Evolutionary conservation across 768 basidiomycete genomes (phyloP).

Genomic region (button mushroom (Agaricus bisporus)): DNA sequence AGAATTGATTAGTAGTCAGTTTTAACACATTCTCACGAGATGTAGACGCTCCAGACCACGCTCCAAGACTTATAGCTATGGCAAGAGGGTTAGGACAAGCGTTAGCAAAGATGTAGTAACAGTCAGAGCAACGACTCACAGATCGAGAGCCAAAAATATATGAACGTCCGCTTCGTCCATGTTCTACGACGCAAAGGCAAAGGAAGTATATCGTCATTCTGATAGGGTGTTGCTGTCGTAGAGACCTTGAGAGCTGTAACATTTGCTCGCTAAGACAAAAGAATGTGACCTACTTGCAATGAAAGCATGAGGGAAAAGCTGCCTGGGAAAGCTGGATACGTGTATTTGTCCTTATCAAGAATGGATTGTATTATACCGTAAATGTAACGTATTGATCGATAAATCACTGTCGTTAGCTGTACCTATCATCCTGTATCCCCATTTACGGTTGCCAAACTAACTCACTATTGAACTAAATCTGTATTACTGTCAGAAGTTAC

Average conservation of each 20-base stretch:
- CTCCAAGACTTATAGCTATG: not conserved
- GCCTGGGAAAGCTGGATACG: not conserved
- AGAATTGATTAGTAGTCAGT: not conserved
- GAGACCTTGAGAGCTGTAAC: not conserved
- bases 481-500: too few relatives aligned
- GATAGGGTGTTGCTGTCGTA: not conserved
- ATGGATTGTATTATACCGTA: too few relatives aligned
- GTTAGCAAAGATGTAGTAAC: too few relatives aligned
- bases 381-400: too few relatives aligned
- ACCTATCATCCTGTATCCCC: too few relatives aligned
- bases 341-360: not conserved
- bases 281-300: not conserved
- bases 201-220: slow-evolving; percentile 6
- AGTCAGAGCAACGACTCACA: not conserved
- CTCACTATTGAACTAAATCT: too few relatives aligned
- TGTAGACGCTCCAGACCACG: slow-evolving; percentile 4
- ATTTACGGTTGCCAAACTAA: too few relatives aligned
- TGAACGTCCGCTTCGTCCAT: slow-evolving; percentile 3
- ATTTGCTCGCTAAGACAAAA: not conserved
- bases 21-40: not conserved
- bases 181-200: not conserved
- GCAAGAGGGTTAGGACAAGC: not conserved
- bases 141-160: slow-evolving; percentile 5
- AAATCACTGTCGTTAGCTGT: too few relatives aligned
- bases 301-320: not conserved